Base-by-base conservation (phyloP, 2,329 filamentous ascomycete species). In the Claviceps purpurea region DNA sequence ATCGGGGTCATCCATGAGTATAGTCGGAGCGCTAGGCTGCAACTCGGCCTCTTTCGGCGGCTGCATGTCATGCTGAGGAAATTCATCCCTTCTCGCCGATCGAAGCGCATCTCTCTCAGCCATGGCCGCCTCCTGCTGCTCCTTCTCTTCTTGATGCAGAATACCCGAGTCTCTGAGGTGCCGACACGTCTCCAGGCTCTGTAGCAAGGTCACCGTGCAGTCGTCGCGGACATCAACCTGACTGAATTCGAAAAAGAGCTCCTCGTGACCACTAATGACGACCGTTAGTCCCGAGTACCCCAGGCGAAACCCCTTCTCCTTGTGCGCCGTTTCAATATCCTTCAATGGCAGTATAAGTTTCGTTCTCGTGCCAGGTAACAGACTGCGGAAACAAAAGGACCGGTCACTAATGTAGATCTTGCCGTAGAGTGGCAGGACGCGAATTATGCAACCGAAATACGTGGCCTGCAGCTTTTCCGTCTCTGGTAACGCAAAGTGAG, bases 231-330 rank as follows among this genome's bases (percentile, higher is more conserved):
- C 76, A 38, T 89, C 89, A 1, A 78, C 73, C 47, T 83, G 78
- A 50, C 79, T 78, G 62, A 97, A 97, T 65, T 98, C 91, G 61
- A 98, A 97, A 67, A 97, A 97, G 1, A 98, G 71, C 67, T 97
- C 93, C 65, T 97, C 93, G 56, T 96, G 89, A 0, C 90, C 93
- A 50, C 86, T 83, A 57, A 98, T 94, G 4, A 95, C 86, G n/a
- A 97, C 74, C 0, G 95, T 89, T 42, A 98, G 76, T 5, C 90
- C 93, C 20, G 88, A 85, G 60, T 95, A 96, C 6, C 89, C 88
- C 60, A 95, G 87, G 1, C 90, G 81, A 63, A 96, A 97, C 0
- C 93, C 91, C 62, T 93, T 95, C 66, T 96, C 90, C 68, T 95
- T 96, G 61, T 91, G 84, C 6, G 89, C 88, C 56, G 89, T 97